Evolutionary conservation across 1,139 yeast species (phyloP), one percentile per base, ranked within the genome.

Genomic region (Casaregolazyma lundiana): DNA sequence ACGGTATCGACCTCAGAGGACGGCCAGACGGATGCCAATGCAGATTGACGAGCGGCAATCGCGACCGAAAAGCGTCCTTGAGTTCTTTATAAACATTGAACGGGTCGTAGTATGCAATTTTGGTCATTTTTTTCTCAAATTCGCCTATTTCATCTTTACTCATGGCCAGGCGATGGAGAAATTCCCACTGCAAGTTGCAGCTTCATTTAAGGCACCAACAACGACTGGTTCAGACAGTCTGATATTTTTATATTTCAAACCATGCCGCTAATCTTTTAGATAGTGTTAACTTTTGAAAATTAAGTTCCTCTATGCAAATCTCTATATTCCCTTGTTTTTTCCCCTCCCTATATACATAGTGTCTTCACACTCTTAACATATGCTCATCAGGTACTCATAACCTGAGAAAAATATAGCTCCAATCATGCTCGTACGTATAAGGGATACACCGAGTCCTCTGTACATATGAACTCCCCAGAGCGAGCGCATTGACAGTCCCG

Each of bases 81-180:
- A 89, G 65, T 41, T 69, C 66, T 1, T 78, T 75, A 58, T 75
- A 84, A 0, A 84, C 77, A 37, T 78, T 77, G 61, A 86, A 85
- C 0, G 97, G 97, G 62, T 92, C 97, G 64, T 85, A 88, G 64
- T 81, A 89, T 7, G 94, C 89, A 20, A 84, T 67, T 40, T 63
- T 61, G 3, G 80, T 61, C 44, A 53, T 58, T 36, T 53, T 55
- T 37, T 46, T 56, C 42, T 50, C 57, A 39, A 46, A 42, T n/a
- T 24, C 39, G 11, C 40, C 30, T 4, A 40, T 22, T n/a, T 29
- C 36, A 22, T 38, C 21, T 5, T 22, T 30, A 13, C 7, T 38
- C 41, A 38, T 38, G 32, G 17, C 17, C 20, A 32, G 17, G 18
- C 6, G 18, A n/a, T 7, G 32, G 32, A 11, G 32, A 7, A 24